Evolutionary conservation across 2,329 filamentous ascomycete genomes (phyloP), one percentile per base, ranked within the genome.

Genomic region (Colletotrichum zoysiae): DNA sequence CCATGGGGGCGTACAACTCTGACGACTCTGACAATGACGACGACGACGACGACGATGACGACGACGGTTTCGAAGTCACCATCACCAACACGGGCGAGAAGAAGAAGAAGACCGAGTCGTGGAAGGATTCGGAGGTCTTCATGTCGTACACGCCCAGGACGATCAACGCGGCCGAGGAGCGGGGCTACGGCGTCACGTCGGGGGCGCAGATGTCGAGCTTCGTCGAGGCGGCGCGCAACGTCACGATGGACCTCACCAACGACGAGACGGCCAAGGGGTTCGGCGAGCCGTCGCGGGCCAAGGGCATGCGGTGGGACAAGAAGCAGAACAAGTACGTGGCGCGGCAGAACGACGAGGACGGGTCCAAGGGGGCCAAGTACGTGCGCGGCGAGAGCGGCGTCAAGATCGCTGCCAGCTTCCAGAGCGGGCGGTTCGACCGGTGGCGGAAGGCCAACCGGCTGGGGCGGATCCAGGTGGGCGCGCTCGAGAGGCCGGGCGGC

Each of bases 291-390:
- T 89, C 91, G 58, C 92, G 91, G 76, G 83, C 91, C 60, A 89
- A 91, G 75, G 67, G 69, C 50, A 92, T 97, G 91, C 92, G 96
- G 75, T 99, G 96, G 96, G 96, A 99, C 85, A 95, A 97, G 85
- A 97, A 97, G 82, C 90, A 91, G 78, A 97, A 93, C 84, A 98
- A 98, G 83, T 99, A 98, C 84, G 95, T 99, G 46, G 87, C 93
- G 16, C 90, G 93, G 46, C 91, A 91, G 76, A 98, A 99, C 86
- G 96, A 99, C 83, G 93, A 97, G 76, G 97, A 99, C 83, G 96
- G 96, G 50, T 97, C 86, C 76, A 92, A 91, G 78, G 88, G 88
- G 59, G 81, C 84, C 71, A 88, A 88, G 78, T 91, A 98, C 84
- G 92, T 98, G 68, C 88, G 90, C 74, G 95, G 96, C 77, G 96